phyloP scores from a whole-genome alignment of 441 rosid species.

The Adansonia grandidieri region DNA sequence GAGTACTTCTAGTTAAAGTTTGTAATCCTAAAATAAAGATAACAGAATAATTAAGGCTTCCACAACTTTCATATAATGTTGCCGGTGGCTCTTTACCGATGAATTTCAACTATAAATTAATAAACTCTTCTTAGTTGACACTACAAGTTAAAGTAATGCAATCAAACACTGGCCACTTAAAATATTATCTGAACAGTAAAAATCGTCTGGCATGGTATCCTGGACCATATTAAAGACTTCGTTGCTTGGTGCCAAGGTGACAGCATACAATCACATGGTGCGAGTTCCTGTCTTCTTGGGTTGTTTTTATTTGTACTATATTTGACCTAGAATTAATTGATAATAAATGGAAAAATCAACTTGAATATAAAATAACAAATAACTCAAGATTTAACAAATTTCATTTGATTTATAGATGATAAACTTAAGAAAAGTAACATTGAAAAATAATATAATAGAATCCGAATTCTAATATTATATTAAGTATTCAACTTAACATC shows the following conservation, averaged over 20 bases:
- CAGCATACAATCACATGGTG: neutral
- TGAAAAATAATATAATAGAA: too few relatives aligned
- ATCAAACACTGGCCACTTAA: neutral
- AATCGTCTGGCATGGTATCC: neutral
- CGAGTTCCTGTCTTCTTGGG: slow-evolving; percentile 2
- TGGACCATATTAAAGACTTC: neutral
- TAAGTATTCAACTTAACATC: too few relatives aligned
- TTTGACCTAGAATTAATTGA: too few relatives aligned
- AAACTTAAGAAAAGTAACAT: too few relatives aligned
- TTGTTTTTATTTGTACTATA: neutral
- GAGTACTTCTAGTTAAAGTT: too few relatives aligned
- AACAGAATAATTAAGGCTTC: too few relatives aligned
- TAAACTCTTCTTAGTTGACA: neutral
- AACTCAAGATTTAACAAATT: too few relatives aligned
- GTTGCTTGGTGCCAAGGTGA: neutral
- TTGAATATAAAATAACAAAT: too few relatives aligned
- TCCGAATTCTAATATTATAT: too few relatives aligned
- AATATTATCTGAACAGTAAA: neutral
- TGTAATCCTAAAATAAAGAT: neutral
- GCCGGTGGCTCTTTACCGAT: neutral
- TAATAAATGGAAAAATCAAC: too few relatives aligned
- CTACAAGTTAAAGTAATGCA: neutral
- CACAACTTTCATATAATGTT: neutral
- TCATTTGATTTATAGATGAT: too few relatives aligned
- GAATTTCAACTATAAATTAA: neutral